Evolutionary conservation across 257 asterid species (phyloP).

Genomic region (Prunella vulgaris): DNA sequence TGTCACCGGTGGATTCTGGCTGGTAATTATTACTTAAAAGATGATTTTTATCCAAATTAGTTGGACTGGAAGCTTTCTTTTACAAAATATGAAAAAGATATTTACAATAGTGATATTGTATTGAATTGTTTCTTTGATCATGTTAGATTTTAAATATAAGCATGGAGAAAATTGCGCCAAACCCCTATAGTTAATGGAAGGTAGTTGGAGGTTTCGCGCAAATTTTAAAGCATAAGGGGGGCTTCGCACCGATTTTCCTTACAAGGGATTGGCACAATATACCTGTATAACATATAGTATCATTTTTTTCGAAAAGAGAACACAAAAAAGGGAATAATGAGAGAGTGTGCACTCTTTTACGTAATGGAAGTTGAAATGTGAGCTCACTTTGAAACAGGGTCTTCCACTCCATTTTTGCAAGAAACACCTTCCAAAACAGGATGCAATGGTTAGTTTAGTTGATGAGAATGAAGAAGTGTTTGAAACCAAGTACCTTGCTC

Average conservation of each 20-base stretch:
- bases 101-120: not conserved
- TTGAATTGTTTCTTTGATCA: not conserved
- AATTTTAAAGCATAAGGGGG: too few species aligned
- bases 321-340: not conserved
- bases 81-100: not conserved
- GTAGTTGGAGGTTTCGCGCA: too few species aligned
- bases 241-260: too few species aligned
- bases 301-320: not conserved
- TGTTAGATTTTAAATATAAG: not conserved
- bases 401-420: constrained; percentile 50
- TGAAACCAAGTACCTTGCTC: constrained; percentile 40
- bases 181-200: too few species aligned
- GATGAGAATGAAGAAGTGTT: constrained; percentile 44
- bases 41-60: not conserved
- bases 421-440: constrained; percentile 35
- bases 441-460: constrained; percentile 31
- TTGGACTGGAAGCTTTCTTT: not conserved
- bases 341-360: not conserved
- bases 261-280: too few species aligned
- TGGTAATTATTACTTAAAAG: constrained; percentile 30
- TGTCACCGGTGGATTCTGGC: constrained; percentile 70
- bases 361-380: not conserved
- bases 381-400: constrained; percentile 31
- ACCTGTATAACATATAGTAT: too few species aligned
- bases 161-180: too few species aligned